Conservation (phyloP, 2,329 filamentous ascomycete species). For the Stylonectria norvegica region DNA sequence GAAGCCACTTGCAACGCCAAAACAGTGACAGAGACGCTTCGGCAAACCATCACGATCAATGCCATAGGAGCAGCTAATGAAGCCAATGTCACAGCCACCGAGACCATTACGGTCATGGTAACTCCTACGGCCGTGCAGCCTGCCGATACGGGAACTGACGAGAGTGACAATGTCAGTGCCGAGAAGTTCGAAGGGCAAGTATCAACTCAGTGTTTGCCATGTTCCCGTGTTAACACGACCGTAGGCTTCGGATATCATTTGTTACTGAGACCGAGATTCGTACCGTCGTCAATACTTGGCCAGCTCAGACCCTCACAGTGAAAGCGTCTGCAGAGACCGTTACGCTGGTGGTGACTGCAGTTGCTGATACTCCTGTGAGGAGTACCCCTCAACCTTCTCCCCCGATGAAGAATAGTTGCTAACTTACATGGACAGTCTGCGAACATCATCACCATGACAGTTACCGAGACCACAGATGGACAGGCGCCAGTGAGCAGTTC, state of each 20-base stretch:
- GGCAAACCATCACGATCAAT: constrained; percentile 11
- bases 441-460: constrained; percentile 5
- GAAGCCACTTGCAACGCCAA: constrained; percentile 1
- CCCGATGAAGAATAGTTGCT: not conserved
- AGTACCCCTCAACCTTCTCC: no score
- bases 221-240: constrained; percentile 1
- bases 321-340: constrained; percentile 3
- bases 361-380: constrained; percentile 16
- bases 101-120: not conserved
- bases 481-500: constrained; percentile 16
- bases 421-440: not conserved
- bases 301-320: constrained; percentile 18
- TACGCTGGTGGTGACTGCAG: constrained; percentile 16
- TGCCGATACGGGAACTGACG: not conserved
- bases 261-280: constrained; percentile 19
- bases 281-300: constrained; percentile 6
- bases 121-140: not conserved
- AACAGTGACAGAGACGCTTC: constrained; percentile 13
- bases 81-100: not conserved
- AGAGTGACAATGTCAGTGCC: not conserved
- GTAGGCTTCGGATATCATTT: constrained; percentile 22
- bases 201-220: not conserved
- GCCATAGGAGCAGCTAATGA: not conserved
- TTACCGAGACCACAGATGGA: constrained; percentile 13
- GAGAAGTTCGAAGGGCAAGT: constrained; percentile 25